Evolutionary conservation across 169 alveolate species (phyloP).

Genomic region (Plasmodium gonderi): DNA sequence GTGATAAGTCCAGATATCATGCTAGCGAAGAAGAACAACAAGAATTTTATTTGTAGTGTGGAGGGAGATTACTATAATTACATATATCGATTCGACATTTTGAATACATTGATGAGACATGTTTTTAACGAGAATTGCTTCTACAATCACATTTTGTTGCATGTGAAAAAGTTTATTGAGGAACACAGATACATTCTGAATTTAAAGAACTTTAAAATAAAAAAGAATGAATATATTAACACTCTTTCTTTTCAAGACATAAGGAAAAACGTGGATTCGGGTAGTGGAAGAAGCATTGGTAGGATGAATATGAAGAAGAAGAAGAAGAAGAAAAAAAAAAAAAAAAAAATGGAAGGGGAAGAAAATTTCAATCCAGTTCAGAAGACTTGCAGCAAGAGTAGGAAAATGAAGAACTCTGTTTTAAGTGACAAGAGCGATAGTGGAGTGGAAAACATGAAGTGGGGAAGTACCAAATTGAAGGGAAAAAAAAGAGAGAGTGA

Average conservation of each 20-base stretch:
- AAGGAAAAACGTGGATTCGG: neutral
- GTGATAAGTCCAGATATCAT: neutral
- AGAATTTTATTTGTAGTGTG: slow-evolving; percentile 53
- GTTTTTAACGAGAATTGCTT: slow-evolving; percentile 23
- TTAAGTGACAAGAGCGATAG: neutral
- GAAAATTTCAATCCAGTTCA: neutral
- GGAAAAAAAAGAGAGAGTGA: neutral
- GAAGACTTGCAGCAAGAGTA: neutral
- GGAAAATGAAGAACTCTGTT: too few relatives aligned
- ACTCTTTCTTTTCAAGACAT: neutral
- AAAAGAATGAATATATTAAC: neutral
- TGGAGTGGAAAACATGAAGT: neutral
- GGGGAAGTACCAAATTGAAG: neutral
- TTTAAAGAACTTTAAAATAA: slow-evolving; percentile 16
- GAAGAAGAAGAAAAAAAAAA: neutral
- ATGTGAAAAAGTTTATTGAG: slow-evolving; percentile 8
- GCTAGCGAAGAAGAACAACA: slow-evolving; percentile 18
- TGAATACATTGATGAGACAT: slow-evolving; percentile 18
- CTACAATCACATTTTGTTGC: slow-evolving; percentile 1
- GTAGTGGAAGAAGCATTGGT: neutral
- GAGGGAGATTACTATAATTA: slow-evolving; percentile 51
- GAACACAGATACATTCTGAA: slow-evolving; percentile 17
- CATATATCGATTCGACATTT: slow-evolving; percentile 6
- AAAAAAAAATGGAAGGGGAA: neutral
- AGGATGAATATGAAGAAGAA: neutral